Evolutionary conservation across 352 stramenopile genomes (phyloP).

Genomic region (Blastocystis sp.): DNA sequence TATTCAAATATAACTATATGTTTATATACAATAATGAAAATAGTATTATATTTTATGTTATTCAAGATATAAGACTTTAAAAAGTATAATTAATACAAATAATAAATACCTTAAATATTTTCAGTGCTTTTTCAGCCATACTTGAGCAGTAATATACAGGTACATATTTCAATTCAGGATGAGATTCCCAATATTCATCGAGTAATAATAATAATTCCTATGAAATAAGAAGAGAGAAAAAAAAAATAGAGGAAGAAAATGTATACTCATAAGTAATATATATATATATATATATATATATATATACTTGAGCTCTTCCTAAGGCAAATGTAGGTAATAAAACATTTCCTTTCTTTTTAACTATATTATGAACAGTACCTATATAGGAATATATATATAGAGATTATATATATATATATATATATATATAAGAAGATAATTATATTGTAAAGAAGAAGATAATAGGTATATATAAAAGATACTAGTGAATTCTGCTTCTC

Average conservation of each 20-base stretch:
- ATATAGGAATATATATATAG: background rate
- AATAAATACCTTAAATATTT: constrained; percentile 96
- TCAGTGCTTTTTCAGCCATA: constrained; percentile 72
- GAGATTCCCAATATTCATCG: constrained; percentile 89
- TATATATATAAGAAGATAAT: too few species aligned
- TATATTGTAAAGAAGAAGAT: too few species aligned
- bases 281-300: too few species aligned
- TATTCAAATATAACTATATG: background rate
- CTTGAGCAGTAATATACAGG: constrained; percentile 96
- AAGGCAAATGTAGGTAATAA: constrained; percentile 94
- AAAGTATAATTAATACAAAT: constrained; percentile 99
- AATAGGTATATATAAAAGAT: too few species aligned
- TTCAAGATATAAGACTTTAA: constrained; percentile 27
- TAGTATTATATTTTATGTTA: constrained; percentile 10
- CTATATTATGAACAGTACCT: constrained; percentile 75
- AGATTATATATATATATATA: too few species aligned
- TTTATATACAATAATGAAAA: too few species aligned
- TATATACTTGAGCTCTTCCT: too few species aligned
- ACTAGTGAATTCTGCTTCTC: constrained; percentile 78
- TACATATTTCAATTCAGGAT: constrained; percentile 54
- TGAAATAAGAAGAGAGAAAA: too few species aligned
- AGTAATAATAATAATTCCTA: constrained; percentile 92
- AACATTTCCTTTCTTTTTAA: constrained; percentile 77
- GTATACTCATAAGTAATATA: too few species aligned
- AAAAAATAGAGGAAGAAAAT: background rate